These are phyloP conservation scores for Vitis rupestris DNA, from an alignment of 164 flowering plant genomes.

Conservation along the genomic window DNA sequence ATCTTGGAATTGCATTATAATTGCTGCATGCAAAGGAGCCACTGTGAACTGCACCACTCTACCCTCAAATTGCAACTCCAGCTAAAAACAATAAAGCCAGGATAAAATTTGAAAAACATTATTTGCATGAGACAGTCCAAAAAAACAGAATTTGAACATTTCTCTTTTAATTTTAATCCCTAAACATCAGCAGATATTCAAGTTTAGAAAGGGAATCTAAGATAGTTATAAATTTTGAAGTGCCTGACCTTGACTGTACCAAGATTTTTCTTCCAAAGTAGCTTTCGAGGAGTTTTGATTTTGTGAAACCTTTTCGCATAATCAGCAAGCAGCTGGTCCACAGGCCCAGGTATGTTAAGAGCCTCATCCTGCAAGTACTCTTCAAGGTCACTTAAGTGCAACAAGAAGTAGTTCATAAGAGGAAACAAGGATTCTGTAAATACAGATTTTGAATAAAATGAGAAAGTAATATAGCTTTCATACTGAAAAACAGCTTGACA, in stretches of 20 bases:
- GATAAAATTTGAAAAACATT: neutral
- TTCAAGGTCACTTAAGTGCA: conserved; percentile 19
- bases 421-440: neutral
- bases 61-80: conserved; percentile 94
- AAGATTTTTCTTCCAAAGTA: conserved; percentile 93
- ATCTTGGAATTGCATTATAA: conserved; percentile 92
- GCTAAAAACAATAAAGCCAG: conserved; percentile 35
- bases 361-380: conserved; percentile 69
- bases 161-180: neutral
- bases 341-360: conserved; percentile 57
- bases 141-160: neutral
- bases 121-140: neutral
- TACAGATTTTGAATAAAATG: neutral
- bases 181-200: too few species aligned
- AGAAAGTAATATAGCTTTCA: neutral
- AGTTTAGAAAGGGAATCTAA: neutral
- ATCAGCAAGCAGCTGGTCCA: conserved; percentile 73
- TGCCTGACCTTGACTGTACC: conserved; percentile 85
- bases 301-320: conserved; percentile 85
- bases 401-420: neutral
- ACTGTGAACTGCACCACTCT: conserved; percentile 74
- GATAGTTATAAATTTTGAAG: neutral
- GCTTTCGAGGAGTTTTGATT: conserved; percentile 95
- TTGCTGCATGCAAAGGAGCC: conserved; percentile 84
- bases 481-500: neutral